Percentiles rank a stretch among this genome's conserved stretches.
phyloP scores from a whole-genome alignment of 306 rosid species.

The Ceratonia siliqua region DNA sequence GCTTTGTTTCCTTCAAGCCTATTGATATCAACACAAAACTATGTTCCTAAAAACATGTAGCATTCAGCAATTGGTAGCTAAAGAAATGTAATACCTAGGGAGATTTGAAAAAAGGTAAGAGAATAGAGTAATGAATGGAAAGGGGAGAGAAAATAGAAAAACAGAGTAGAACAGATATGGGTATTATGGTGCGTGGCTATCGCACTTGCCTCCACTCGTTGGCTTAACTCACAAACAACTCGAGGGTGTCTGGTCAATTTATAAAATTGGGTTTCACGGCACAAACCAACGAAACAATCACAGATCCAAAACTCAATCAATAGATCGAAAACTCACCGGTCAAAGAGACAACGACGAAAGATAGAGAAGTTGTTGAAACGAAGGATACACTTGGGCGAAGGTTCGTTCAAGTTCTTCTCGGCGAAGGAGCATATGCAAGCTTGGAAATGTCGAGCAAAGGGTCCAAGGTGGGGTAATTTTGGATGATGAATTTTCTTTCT shows the following conservation, averaged over 20 bases:
- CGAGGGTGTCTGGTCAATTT: slow-evolving; percentile 49
- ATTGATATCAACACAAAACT: background rate
- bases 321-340: too few relatives aligned
- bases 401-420: too few relatives aligned
- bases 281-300: slow-evolving; percentile 59
- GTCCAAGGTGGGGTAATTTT: too few relatives aligned
- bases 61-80: background rate
- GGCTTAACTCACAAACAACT: slow-evolving; percentile 25
- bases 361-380: too few relatives aligned
- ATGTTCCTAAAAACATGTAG: background rate
- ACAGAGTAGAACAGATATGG: slow-evolving; percentile 38
- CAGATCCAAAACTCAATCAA: too few relatives aligned
- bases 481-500: too few relatives aligned
- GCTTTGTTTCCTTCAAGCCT: slow-evolving; percentile 5
- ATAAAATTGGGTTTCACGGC: slow-evolving; percentile 46
- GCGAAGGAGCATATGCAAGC: too few relatives aligned
- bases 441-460: too few relatives aligned
- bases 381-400: too few relatives aligned
- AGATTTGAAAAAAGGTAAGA: background rate
- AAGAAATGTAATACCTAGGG: background rate
- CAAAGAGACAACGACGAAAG: too few relatives aligned
- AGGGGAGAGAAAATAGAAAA: background rate
- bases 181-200: slow-evolving; percentile 30
- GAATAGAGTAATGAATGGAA: background rate
- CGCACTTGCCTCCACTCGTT: slow-evolving; percentile 36